Conservation (phyloP, 441 rosid genomes). For the Populus hybrid region DNA sequence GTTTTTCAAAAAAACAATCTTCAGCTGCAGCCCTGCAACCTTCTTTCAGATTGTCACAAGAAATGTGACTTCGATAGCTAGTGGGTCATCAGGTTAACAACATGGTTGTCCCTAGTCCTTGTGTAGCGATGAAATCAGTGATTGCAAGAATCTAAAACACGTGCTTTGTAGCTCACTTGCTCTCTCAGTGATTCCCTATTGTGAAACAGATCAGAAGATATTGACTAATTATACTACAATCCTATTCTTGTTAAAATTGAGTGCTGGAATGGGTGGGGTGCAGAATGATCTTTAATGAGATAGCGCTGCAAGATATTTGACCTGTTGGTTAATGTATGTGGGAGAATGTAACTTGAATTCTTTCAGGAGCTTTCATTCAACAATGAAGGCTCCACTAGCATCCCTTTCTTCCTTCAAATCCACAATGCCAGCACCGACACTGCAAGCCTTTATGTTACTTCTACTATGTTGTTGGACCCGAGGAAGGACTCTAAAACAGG, state of each 20-base stretch:
- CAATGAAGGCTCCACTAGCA: conserved; percentile 8
- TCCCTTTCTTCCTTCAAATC: conserved; percentile 19
- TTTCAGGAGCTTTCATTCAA: conserved; percentile 6
- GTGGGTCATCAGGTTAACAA: background rate
- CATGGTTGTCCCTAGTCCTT: background rate
- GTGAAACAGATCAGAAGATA: background rate
- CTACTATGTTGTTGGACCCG: conserved; percentile 27
- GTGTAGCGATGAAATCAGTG: background rate
- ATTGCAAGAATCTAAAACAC: background rate
- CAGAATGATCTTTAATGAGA: background rate
- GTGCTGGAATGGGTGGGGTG: background rate
- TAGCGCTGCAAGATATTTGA: background rate
- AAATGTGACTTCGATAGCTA: background rate
- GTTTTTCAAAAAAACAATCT: background rate
- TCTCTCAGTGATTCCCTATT: background rate
- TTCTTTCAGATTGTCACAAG: background rate
- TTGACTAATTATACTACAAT: background rate
- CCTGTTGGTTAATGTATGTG: background rate
- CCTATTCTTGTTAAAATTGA: background rate
- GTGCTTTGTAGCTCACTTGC: background rate
- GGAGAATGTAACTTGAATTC: background rate
- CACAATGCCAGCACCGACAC: conserved; percentile 7
- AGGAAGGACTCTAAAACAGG: conserved; percentile 27
- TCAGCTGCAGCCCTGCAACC: background rate
- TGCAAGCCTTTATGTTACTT: conserved; percentile 16